Evolutionary conservation across 192 early-diverging fungal genomes (phyloP), one percentile per base, ranked within the genome.

Genomic region (Helicostylum pulchrum): DNA sequence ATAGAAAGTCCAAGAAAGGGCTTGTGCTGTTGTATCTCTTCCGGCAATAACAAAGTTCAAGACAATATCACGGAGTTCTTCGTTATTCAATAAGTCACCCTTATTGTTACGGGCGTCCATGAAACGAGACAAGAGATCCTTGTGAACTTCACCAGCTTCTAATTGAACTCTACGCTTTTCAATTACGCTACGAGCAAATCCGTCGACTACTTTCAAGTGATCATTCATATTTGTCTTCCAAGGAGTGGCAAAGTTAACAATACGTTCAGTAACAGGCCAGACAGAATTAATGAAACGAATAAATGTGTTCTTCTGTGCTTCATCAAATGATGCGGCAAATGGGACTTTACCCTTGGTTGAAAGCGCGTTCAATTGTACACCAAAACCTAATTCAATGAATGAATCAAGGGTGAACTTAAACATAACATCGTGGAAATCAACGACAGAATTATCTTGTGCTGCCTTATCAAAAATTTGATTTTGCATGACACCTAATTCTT

Each of bases 281-380:
- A 68, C 61, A 34, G 65, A 69, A 42, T 64, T 69, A 32, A 76
- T 61, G 42, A 78, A 65, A 2, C 78, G 72, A 10, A 66, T 44
- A n/a, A 68, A 64, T 0, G 78, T 78, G 1, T 39, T 49, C 23
- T 60, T 56, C 64, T 84, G 82, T 7, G 71, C 77, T 30, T 65
- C 71, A 50, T 86, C 84, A 61, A 86, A 87, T 11, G 83, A 61
- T 3, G 46, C 46, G 1, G 82, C 83, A 71, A 87, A 84, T n/a
- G 64, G 72, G 20, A 77, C 67, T 39, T 73, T 70, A 9, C 63
- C 76, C 7, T 70, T 68, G 30, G 58, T 66, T 26, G 62, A 53
- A 11, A 85, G 50, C 9, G 79, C 66, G 30, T 78, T 57, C 17
- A 83, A 61, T 11, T 80, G 54, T 26, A 75, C 72, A 20, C 80